Evolutionary conservation across 257 asterid genomes (phyloP).

Genomic region (Solanum ahanhuiri): DNA sequence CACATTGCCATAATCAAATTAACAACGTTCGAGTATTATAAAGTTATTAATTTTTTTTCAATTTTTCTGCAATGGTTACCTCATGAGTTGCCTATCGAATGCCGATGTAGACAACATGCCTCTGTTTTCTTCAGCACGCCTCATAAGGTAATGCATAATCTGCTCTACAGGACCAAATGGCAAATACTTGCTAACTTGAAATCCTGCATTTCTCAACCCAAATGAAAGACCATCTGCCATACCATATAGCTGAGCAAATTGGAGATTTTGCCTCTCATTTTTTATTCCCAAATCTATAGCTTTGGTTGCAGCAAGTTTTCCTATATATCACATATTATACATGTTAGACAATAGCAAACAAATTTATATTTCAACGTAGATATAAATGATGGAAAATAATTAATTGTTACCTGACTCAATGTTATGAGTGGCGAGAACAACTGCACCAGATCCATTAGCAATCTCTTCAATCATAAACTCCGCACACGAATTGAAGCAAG

Average conservation of each 20-base stretch:
- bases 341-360: not conserved
- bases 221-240: constrained; percentile 75
- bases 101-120: constrained; percentile 55
- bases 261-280: constrained; percentile 30
- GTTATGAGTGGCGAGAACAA: constrained; percentile 87
- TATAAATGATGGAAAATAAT: too few relatives aligned
- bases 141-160: constrained; percentile 71
- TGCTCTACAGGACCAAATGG: constrained; percentile 89
- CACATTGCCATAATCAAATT: not conserved
- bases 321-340: constrained; percentile 14
- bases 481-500: constrained; percentile 46
- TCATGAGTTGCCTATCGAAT: constrained; percentile 50
- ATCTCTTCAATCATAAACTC: constrained; percentile 49
- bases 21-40: not conserved
- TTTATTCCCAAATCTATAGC: constrained; percentile 50
- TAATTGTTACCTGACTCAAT: constrained; percentile 48
- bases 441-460: constrained; percentile 47
- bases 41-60: too few relatives aligned
- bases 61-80: constrained; percentile 12
- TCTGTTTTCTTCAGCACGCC: constrained; percentile 94
- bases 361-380: not conserved
- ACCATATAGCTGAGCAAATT: constrained; percentile 86
- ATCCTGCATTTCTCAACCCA: constrained; percentile 64
- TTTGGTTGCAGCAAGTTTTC: constrained; percentile 54
- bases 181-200: constrained; percentile 64